phyloP scores from a whole-genome alignment of 345 rosid genomes.

The Murraya paniculata region DNA sequence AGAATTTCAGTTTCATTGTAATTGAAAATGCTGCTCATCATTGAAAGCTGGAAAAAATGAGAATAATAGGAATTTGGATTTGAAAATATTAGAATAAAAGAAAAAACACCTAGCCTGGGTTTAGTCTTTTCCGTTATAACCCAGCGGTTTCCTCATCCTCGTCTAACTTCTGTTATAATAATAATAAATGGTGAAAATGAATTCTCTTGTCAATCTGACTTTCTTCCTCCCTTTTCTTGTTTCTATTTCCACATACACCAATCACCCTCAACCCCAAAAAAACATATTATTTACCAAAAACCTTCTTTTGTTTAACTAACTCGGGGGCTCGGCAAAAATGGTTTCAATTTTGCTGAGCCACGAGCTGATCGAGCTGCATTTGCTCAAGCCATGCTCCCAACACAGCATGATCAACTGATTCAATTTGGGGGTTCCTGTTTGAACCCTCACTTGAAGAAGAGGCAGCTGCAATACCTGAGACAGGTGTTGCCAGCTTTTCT shows the following conservation, averaged over 20 bases:
- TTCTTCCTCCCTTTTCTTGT: constrained; percentile 16
- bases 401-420: constrained; percentile 57
- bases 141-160: constrained; percentile 34
- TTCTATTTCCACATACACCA: constrained; percentile 26
- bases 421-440: constrained; percentile 33
- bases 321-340: constrained; percentile 25
- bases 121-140: constrained; percentile 23
- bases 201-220: constrained; percentile 27
- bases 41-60: constrained; percentile 19
- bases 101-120: constrained; percentile 30
- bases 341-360: constrained; percentile 81
- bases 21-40: constrained; percentile 19
- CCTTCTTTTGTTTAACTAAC: constrained; percentile 32
- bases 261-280: constrained; percentile 23
- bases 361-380: constrained; percentile 86
- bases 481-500: constrained; percentile 42
- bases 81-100: constrained; percentile 26
- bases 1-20: constrained; percentile 19
- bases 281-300: constrained; percentile 50
- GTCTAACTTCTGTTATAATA: constrained; percentile 42
- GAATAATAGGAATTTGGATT: constrained; percentile 29
- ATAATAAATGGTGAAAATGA: constrained; percentile 42
- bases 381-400: constrained; percentile 84
- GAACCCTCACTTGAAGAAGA: constrained; percentile 38
- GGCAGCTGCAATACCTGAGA: constrained; percentile 27